Evolutionary conservation across 73 alveolate genomes (phyloP).

Genomic region (Paramecium sexaurelia): DNA sequence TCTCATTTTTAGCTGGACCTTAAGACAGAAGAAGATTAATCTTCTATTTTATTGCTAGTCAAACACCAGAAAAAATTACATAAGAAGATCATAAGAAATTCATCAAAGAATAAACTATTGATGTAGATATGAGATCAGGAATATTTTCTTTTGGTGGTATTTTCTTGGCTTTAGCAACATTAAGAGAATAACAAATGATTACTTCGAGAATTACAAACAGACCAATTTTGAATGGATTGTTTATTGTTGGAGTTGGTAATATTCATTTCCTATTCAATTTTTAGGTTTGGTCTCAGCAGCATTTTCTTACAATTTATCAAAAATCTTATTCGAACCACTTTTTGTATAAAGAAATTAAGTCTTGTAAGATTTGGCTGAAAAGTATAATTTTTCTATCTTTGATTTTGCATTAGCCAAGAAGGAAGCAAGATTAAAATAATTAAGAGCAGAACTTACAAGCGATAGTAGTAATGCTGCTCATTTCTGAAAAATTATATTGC

Average conservation of each 20-base stretch:
- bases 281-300: constrained; percentile 29
- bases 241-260: constrained; percentile 8
- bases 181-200: not conserved
- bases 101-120: not conserved
- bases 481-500: not conserved
- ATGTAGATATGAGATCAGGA: not conserved
- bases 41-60: constrained; percentile 66
- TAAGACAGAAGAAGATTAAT: constrained; percentile 63
- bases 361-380: constrained; percentile 51
- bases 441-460: constrained; percentile 63
- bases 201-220: constrained; percentile 17
- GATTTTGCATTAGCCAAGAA: constrained; percentile 70
- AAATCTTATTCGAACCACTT: constrained; percentile 57
- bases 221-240: not conserved
- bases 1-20: constrained; percentile 43
- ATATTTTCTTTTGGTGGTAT: not conserved
- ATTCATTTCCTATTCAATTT: not conserved
- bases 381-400: constrained; percentile 62
- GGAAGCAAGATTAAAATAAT: constrained; percentile 63
- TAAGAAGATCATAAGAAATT: constrained; percentile 33
- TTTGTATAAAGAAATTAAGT: constrained; percentile 30
- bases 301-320: not conserved
- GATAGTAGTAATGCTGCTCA: constrained; percentile 60
- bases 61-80: constrained; percentile 65
- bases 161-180: not conserved